These are phyloP conservation scores for Aspergillus ostianus DNA, from an alignment of 495 filamentous ascomycete genomes.

Conservation along the genomic window DNA sequence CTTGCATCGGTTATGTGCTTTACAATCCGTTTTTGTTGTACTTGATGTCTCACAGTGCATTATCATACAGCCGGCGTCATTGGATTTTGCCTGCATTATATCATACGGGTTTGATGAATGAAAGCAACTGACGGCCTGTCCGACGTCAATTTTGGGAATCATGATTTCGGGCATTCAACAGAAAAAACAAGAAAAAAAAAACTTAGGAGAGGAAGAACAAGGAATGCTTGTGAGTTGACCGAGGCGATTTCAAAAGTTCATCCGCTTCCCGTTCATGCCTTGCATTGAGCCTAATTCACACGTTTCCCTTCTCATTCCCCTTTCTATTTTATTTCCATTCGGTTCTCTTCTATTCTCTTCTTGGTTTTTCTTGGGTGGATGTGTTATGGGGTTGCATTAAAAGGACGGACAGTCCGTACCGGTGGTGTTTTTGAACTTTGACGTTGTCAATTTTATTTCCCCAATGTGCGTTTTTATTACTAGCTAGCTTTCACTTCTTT, in stretches of 20 bases:
- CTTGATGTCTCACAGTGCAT: slow-evolving; percentile 21
- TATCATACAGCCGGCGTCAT: slow-evolving; percentile 23
- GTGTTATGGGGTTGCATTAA: slow-evolving; percentile 17
- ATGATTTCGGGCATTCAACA: not conserved
- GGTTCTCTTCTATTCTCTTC: slow-evolving; percentile 6
- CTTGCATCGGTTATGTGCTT: not conserved
- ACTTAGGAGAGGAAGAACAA: not conserved
- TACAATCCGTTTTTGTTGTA: slow-evolving; percentile 14
- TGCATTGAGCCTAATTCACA: not conserved
- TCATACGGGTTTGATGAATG: slow-evolving; percentile 5
- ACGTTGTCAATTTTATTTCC: slow-evolving; percentile 3
- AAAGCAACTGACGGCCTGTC: slow-evolving; percentile 9
- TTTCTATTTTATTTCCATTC: slow-evolving; percentile 5
- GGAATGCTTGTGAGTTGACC: slow-evolving; percentile 1
- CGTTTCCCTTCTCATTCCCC: slow-evolving; percentile 1
- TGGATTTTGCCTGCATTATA: slow-evolving; percentile 19
- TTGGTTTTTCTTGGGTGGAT: slow-evolving; percentile 10
- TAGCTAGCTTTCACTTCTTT: slow-evolving; percentile 6
- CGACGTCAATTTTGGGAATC: slow-evolving; percentile 5
- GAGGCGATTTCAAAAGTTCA: slow-evolving; percentile 1
- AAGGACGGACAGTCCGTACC: slow-evolving; percentile 19
- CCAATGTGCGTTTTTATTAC: not conserved
- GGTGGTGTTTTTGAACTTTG: slow-evolving; percentile 12
- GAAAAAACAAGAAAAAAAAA: not conserved
- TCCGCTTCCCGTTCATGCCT: not conserved